phyloP scores from a whole-genome alignment of 1,284 basidiomycete species.

The Moesziomyces aphidis region DNA sequence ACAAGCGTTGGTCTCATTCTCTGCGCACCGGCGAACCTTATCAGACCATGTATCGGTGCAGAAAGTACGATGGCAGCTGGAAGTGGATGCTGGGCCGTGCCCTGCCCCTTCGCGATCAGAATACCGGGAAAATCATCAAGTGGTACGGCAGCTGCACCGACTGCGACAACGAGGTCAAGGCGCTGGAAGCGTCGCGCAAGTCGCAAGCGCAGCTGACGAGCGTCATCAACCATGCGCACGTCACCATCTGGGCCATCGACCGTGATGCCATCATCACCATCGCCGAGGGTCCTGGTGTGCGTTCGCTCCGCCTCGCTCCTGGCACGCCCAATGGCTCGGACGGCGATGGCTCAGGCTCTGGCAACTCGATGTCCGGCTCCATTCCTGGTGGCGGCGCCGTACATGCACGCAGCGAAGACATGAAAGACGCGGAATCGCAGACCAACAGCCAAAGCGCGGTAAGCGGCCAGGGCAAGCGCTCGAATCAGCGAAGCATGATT shows the following conservation, averaged over 20 bases:
- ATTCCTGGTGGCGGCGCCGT: conserved; percentile 17
- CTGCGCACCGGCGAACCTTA: conserved; percentile 68
- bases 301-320: conserved; percentile 58
- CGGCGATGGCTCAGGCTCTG: conserved; percentile 38
- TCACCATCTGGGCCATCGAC: conserved; percentile 64
- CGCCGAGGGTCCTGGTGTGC: conserved; percentile 61
- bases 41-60: conserved; percentile 65
- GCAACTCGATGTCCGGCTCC: conserved; percentile 39
- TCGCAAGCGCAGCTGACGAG: conserved; percentile 59
- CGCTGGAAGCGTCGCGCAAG: conserved; percentile 57
- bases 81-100: conserved; percentile 67
- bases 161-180: conserved; percentile 62
- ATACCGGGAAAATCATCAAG: conserved; percentile 59
- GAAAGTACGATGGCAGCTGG: conserved; percentile 59
- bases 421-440: conserved; percentile 43
- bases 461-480: conserved; percentile 40
- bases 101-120: conserved; percentile 56
- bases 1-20: conserved; percentile 64
- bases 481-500: conserved; percentile 50
- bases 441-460: conserved; percentile 51
- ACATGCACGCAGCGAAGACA: conserved; percentile 34
- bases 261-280: conserved; percentile 57
- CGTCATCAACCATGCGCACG: conserved; percentile 64
- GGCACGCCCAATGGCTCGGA: conserved; percentile 57
- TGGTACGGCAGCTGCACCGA: conserved; percentile 68